Evolutionary conservation across 805 yeast genomes (phyloP).

Genomic region (Candida dajiaensis): DNA sequence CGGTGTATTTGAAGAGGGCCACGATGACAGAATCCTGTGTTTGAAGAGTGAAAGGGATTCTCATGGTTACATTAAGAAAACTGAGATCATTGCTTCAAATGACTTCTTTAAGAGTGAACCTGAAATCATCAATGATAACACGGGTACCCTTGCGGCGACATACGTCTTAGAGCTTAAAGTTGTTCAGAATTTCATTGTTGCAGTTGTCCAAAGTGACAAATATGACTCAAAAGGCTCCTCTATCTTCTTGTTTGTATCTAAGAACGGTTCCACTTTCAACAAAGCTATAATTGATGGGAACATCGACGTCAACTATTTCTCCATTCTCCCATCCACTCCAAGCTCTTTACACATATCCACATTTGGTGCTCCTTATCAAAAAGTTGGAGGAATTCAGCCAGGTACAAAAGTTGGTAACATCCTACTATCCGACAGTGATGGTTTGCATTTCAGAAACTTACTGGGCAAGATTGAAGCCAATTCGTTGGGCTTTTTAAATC

Average conservation of each 20-base stretch:
- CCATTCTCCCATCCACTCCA: constrained; percentile 32
- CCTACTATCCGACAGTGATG: constrained; percentile 41
- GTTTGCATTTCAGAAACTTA: constrained; percentile 43
- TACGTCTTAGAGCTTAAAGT: constrained; percentile 27
- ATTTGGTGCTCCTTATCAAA: constrained; percentile 7
- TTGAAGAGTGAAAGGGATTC: constrained; percentile 37
- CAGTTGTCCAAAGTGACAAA: constrained; percentile 20
- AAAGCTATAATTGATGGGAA: constrained; percentile 27
- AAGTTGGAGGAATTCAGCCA: neutral
- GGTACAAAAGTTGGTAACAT: constrained; percentile 22
- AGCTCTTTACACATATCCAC: constrained; percentile 36
- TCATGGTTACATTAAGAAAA: constrained; percentile 28
- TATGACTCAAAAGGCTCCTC: constrained; percentile 20
- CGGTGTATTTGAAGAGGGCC: constrained; percentile 19
- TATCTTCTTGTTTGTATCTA: constrained; percentile 24
- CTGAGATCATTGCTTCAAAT: constrained; percentile 28
- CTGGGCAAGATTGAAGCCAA: constrained; percentile 32
- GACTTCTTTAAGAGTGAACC: constrained; percentile 38
- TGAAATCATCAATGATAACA: constrained; percentile 26
- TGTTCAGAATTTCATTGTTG: constrained; percentile 30
- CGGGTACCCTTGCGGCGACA: constrained; percentile 25
- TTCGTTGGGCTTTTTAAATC: constrained; percentile 26
- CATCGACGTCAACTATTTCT: constrained; percentile 18
- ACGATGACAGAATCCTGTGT: constrained; percentile 31
- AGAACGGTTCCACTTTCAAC: constrained; percentile 28